Conservation (phyloP, 768 basidiomycete species). For the Calocybe cyanea region DNA sequence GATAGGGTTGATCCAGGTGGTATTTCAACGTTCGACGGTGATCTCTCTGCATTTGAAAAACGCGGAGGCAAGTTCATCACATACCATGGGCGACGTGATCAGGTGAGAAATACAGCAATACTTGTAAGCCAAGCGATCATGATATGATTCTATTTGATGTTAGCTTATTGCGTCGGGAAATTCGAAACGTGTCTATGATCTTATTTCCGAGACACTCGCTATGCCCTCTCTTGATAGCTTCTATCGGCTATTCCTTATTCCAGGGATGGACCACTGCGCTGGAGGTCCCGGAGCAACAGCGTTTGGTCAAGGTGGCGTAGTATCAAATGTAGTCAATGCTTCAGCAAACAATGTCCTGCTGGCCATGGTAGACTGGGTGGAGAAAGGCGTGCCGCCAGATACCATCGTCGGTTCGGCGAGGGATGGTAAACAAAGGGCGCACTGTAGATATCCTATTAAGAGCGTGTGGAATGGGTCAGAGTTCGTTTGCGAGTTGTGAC, state of each 20-base stretch:
- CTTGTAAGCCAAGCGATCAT: too few species aligned
- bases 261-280: constrained; percentile 12
- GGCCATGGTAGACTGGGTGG: constrained; percentile 13
- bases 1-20: constrained; percentile 5
- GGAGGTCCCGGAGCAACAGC: constrained; percentile 10
- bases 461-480: constrained; percentile 3
- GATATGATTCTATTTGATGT: too few species aligned
- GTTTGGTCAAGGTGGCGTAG: constrained; percentile 8
- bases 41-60: constrained; percentile 8
- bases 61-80: constrained; percentile 13
- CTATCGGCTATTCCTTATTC: constrained; percentile 13
- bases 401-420: constrained; percentile 2
- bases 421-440: constrained; percentile 1
- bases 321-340: constrained; percentile 4
- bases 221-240: constrained; percentile 9
- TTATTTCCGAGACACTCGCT: constrained; percentile 5
- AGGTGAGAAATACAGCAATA: neutral
- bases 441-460: constrained; percentile 12
- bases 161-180: constrained; percentile 12
- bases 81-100: constrained; percentile 14
- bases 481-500: constrained; percentile 7
- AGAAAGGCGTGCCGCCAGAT: constrained; percentile 9
- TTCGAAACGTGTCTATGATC: constrained; percentile 9
- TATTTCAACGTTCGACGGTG: constrained; percentile 8
- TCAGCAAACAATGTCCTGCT: constrained; percentile 9